phyloP scores from a whole-genome alignment of 2,329 filamentous ascomycete genomes.

The Harringtonia lauricola region DNA sequence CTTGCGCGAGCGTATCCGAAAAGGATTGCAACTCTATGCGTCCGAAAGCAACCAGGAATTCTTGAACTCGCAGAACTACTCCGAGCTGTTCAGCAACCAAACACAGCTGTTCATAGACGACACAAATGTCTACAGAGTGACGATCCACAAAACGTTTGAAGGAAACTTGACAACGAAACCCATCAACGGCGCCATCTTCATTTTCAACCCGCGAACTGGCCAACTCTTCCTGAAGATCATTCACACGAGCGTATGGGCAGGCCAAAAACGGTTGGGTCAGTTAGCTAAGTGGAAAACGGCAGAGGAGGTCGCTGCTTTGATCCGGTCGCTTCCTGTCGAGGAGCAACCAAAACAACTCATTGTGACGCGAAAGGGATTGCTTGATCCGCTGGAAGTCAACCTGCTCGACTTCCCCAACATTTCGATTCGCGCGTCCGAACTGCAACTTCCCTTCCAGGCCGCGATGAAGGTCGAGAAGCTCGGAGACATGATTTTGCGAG shows the following conservation, averaged over 20 bases:
- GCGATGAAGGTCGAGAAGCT: constrained; percentile 99
- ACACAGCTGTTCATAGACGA: constrained; percentile 98
- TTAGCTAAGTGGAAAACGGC: constrained; percentile 99
- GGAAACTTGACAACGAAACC: constrained; percentile 98
- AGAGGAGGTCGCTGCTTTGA: constrained; percentile 96
- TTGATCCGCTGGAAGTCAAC: constrained; percentile 95
- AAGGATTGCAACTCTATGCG: constrained; percentile 94
- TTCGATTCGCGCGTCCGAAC: constrained; percentile 90
- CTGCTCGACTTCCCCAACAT: constrained; percentile 98
- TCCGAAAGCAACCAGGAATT: constrained; percentile 99
- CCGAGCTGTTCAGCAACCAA: constrained; percentile 97
- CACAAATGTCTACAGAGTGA: constrained; percentile 98
- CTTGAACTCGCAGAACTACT: constrained; percentile 98
- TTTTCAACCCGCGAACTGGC: constrained; percentile 97
- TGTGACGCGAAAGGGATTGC: constrained; percentile 89
- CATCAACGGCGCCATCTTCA: constrained; percentile 99
- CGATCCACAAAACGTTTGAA: constrained; percentile 99
- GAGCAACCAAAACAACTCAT: constrained; percentile 99
- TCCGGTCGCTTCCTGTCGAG: constrained; percentile 89
- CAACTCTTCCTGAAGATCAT: constrained; percentile 99
- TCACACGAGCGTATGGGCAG: constrained; percentile 97
- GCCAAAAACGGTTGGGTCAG: constrained; percentile 97
- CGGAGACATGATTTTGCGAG: constrained; percentile 95
- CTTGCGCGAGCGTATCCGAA: constrained; percentile 91
- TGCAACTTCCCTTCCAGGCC: constrained; percentile 96